Evolutionary conservation across 352 stramenopile species (phyloP).

Genomic region (Phytophthora aleatoria): DNA sequence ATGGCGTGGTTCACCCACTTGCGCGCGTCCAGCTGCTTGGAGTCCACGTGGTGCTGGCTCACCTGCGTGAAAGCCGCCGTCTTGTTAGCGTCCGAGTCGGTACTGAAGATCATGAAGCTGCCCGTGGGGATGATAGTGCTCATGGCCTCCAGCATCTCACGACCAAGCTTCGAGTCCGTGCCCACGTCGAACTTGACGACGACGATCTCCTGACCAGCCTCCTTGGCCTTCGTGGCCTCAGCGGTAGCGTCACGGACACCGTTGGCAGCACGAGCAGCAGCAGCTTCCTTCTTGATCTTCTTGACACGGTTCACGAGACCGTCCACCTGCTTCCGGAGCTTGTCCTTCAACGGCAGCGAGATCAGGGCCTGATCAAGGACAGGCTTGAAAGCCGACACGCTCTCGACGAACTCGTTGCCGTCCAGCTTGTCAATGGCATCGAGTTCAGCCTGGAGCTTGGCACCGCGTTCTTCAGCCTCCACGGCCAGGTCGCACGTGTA

Average conservation of each 20-base stretch:
- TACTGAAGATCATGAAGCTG: conserved; percentile 93
- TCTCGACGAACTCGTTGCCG: conserved; percentile 80
- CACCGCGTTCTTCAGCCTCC: conserved; percentile 86
- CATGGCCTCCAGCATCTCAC: conserved; percentile 95
- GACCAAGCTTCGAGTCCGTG: conserved; percentile 94
- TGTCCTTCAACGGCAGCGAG: conserved; percentile 91
- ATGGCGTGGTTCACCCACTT: conserved; percentile 94
- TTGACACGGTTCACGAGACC: conserved; percentile 77
- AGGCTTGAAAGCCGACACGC: conserved; percentile 92
- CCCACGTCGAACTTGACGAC: conserved; percentile 93
- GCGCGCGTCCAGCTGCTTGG: conserved; percentile 86
- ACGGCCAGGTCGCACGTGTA: conserved; percentile 91
- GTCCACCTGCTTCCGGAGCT: conserved; percentile 76
- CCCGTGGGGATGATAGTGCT: conserved; percentile 74
- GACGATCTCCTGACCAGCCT: conserved; percentile 68
- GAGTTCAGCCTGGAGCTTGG: conserved; percentile 79
- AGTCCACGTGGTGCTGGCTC: conserved; percentile 79
- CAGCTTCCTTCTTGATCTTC: conserved; percentile 82
- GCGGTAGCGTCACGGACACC: conserved; percentile 64
- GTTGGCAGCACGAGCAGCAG: conserved; percentile 68
- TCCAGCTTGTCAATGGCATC: conserved; percentile 77
- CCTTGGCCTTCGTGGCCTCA: conserved; percentile 63
- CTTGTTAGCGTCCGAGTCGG: conserved; percentile 92
- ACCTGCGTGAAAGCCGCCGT: conserved; percentile 92
- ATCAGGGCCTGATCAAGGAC: conserved; percentile 90